Base-by-base conservation (phyloP, 1,284 basidiomycete genomes). In the Puccinia coronata region DNA sequence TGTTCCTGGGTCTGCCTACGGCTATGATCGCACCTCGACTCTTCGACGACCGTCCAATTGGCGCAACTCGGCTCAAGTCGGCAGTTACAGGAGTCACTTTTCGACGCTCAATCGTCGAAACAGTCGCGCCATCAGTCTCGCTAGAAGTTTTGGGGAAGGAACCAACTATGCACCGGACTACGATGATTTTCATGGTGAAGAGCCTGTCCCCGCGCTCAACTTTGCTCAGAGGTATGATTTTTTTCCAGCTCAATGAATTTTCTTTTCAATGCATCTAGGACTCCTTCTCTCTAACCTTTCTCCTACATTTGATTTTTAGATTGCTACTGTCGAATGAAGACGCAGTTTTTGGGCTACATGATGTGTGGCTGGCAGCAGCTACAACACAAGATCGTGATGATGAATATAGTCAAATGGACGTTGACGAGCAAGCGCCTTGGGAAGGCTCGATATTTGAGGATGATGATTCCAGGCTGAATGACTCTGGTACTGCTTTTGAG, bases 321-420 rank as follows among this genome's bases (percentile, higher is more conserved):
- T 67, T 86, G 77, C 77, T 86, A 67, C 81, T 86, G 78, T 93
- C 95, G 4, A 95, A 96, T 86, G 93, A 95, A 85, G 92, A 93
- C 84, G 92, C 92, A 0, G 93, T 95, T 9, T 93, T 92, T 72
- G 92, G 92, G 83, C 92, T 96, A 83, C 92, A 93, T 5, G 94
- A 96, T 87, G 88, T 96, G 20, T 96, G 95, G 94, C 92, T 96
- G 82, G 94, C 94, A 14, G 92, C 94, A 31, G 95, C 95, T 3
- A 93, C 95, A 88, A 94, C 93, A 11, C 78, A 80, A 31, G 78
- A 80, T 4, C 65, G 78, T 82, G 92, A 91, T 12, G 94, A 95
- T 84, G 92, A 93, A 53, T 82, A 84, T 28, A 84, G 83, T 41
- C 84, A 83, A 83, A 92, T 93, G 83, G 90, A 92, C 82, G 39